Base-by-base conservation (phyloP, 805 yeast genomes). In the Wickerhamiella musiphila region DNA sequence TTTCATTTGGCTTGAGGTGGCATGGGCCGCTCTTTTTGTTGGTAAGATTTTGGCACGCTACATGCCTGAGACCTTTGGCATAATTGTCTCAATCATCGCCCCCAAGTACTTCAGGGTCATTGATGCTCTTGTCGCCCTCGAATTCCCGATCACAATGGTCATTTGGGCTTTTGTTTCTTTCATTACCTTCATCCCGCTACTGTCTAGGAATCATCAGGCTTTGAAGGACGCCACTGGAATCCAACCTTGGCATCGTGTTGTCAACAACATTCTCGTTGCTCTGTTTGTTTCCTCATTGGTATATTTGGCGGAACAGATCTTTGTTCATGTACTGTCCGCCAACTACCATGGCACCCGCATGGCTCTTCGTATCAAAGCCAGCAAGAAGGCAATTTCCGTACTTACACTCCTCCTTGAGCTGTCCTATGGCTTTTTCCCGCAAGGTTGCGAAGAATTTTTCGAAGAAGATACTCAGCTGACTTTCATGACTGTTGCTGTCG, bases 1-100 rank as follows among this genome's bases (percentile, higher is more conserved):
- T 18, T 57, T 57, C 36, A 52, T 57, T 26, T 57, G 61, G 61
- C 43, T 53, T 6, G 61, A 57, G 36, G 52, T 56, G 16, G 52
- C 46, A 19, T 57, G 61, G 61, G 58, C 49, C 6, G 37, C 58
- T 9, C 42, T 53, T 26, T 54, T 48, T 43, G 39, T 55, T n/a
- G 37, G 51, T 12, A 40, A 52, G 13, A 34, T 53, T 4, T 34
- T 53, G 19, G 52, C 60, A n/a, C 56, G 48, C 31, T 41, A 53
- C 33, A 29, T 53, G 18, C 60, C 61, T 6, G 37, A 36, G 19
- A 27, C 51, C 2, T 36, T 39, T 11, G 51, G 47, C 8, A 31
- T 46, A 18, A 6, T 56, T 9, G 37, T 53, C 15, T 50, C 56
- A 3, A 40, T 56, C 15, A 35, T 56, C 15, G 36, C 44, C n/a